Base-by-base conservation (phyloP, 2,329 filamentous ascomycete species). In the Sordariomycetes sp. region DNA sequence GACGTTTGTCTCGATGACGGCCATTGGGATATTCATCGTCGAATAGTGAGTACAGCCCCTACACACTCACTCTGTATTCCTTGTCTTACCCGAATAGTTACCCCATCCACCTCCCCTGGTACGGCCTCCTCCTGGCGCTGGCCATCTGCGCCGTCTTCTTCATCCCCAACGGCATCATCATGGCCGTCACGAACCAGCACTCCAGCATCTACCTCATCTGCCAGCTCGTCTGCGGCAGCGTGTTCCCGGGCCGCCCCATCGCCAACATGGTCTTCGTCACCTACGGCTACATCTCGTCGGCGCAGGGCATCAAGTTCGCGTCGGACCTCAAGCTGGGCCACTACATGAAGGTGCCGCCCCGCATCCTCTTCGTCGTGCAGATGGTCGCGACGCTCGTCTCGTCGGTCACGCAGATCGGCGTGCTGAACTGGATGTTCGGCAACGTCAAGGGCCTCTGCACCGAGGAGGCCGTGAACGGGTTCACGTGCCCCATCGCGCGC, bases 191-290 rank as follows among this genome's bases (percentile, higher is more conserved):
- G 11, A 95, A 94, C 69, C 89, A 93, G 68, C 89, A 94, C 70
- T 90, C 85, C 70, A 90, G 86, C 69, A 89, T 93, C 63, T 94
- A 93, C 69, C 79, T 94, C 40, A 89, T 94, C 65, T 93, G 89
- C 69, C 90, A 94, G 71, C 80, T 95, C 59, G 86, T 94, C 62
- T 93, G 89, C 62, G 90, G 90, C 58, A 85, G 82, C 55, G 78
- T 90, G 18, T 95, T 95, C 68, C 90, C 90, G 0, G 90, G 90
- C 32, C 86, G 88, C 1, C 90, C 90, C 1, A 89, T 95, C 12
- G 90, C 90, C 55, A 94, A 95, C 70, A 95, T 95, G 90, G 89
- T 95, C 40, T 96, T 95, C 65, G 89, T 93, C 54, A 94, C 89
- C 0, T 96, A 94, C 68, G 90, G 89, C 61, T 95, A 94, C 71